Evolutionary conservation across 2,329 filamentous ascomycete genomes (phyloP), one percentile per base, ranked within the genome.

Genomic region (Pezicula neosporulosa): DNA sequence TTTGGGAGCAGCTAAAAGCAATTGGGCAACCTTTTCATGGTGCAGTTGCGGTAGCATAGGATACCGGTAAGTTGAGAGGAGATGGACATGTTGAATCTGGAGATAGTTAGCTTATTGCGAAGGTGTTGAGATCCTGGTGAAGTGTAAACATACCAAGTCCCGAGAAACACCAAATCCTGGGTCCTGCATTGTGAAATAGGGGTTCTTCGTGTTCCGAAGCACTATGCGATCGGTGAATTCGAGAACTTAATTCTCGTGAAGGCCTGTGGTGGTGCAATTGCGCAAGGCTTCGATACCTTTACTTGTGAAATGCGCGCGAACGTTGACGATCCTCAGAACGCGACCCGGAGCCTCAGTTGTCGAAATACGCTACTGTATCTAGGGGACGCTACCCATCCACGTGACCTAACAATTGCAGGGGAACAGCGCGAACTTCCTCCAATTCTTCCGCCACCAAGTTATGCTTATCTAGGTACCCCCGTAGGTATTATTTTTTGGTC

Each of bases 41-140:
- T 86, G 83, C 59, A 96, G 77, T 48, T 82, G 80, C 47, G 83
- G 83, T 64, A 88, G 82, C 54, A 82, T 72, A 2, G 93, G 89
- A 70, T 92, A 97, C 63, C 87, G 82, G 68, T 87, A 88, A 38
- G 85, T 86, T 45, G 91, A 97, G 57, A 97, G 77, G 56, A 97
- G 83, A 69, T 97, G 93, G 61, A 97, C 83, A 74, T 97, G 93
- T 48, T 85, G 86, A 66, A 95, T 82, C 89, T 94, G 66, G 16
- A 53, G 24, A 28, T 50, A 36, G 53, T 37, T 56, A 48, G 19
- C 10, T 28, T 13, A 16, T 16, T 33, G 24, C 35, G 19, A 15
- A 10, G 38, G 12, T 37, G 19, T 35, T 28, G 15, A 33, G 13
- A 21, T 28, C 9, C 27, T n/a, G 33, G 24, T 48, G 47, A 44